Conservation (phyloP, 2,329 filamentous ascomycete genomes). For the Epicoccum nigrum region DNA sequence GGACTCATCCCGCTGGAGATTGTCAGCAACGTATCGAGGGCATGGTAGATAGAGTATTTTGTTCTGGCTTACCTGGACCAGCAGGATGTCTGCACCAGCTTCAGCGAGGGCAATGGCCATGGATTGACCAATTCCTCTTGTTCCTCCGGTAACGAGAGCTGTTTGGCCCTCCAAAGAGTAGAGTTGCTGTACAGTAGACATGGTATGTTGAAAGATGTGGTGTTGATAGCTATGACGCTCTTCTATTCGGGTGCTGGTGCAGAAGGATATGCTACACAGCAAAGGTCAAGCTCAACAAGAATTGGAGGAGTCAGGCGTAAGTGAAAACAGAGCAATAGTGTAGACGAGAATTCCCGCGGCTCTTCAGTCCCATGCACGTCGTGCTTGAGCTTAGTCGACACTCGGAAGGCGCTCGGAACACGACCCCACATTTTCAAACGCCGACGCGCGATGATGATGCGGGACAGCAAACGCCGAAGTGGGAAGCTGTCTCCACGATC, state of each 20-base stretch:
- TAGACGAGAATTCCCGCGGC: constrained; percentile 1
- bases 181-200: constrained; percentile 47
- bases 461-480: constrained; percentile 40
- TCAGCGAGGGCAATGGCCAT: constrained; percentile 59
- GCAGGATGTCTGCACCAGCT: constrained; percentile 58
- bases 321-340: no score
- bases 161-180: constrained; percentile 59
- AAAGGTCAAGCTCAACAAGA: background rate
- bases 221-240: constrained; percentile 10
- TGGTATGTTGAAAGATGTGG: constrained; percentile 17
- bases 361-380: constrained; percentile 9
- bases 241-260: background rate
- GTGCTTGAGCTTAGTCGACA: constrained; percentile 14
- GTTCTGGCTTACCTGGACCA: constrained; percentile 52
- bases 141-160: constrained; percentile 58
- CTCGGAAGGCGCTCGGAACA: constrained; percentile 39
- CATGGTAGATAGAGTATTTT: background rate
- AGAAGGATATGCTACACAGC: no score
- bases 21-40: constrained; percentile 3
- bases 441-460: constrained; percentile 17
- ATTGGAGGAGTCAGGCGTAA: no score
- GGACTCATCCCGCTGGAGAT: constrained; percentile 59
- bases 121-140: constrained; percentile 57
- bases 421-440: constrained; percentile 32
- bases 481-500: constrained; percentile 36